Base-by-base conservation (phyloP, 1,139 yeast species). In the Candida sanyaensis region DNA sequence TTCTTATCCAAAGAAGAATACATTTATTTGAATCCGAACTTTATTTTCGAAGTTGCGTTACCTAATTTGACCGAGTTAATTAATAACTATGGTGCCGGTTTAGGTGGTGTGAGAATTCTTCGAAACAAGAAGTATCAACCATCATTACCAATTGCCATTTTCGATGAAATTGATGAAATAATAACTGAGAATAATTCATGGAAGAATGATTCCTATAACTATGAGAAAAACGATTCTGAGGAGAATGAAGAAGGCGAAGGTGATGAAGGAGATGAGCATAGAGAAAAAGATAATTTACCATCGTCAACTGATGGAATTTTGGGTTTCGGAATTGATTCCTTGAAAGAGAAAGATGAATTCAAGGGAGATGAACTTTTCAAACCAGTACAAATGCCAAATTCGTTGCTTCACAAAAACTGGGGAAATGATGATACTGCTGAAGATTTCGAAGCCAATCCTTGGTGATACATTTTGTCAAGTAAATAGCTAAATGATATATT, bases 81-180 rank as follows among this genome's bases (percentile, higher is more conserved):
- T 21, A 80, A 73, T 50, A 73, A 72, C 43, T 86, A 82, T 60
- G 88, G 90, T 1, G 74, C 84, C 1, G 88, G 88, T 4, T 60
- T 78, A 23, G 85, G 84, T 3, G 84, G 84, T 1, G 65, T 78
- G 4, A 66, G 75, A 42, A 69, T 73, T 41, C 68, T 71, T 40
- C 64, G 76, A 44, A 73, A 83, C 30, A 69, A 70, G 52, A 69
- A 79, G 49, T 83, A 71, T 57, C 87, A 83, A 59, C 93, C 95
- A 2, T 69, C 80, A 23, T 65, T 87, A 46, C 88, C 91, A 0
- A 66, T 81, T 28, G 75, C 73, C 6, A 67, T 86, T 3, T 66
- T 81, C 49, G 95, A 87, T 60, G 81, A 77, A 43, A 66, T 86
- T 33, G 91, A 84, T 55, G 87, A 83, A 41, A 73, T 85, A 5